These are phyloP conservation scores for Lagenaria siceraria DNA, from an alignment of 306 rosid genomes.

Conservation along the genomic window DNA sequence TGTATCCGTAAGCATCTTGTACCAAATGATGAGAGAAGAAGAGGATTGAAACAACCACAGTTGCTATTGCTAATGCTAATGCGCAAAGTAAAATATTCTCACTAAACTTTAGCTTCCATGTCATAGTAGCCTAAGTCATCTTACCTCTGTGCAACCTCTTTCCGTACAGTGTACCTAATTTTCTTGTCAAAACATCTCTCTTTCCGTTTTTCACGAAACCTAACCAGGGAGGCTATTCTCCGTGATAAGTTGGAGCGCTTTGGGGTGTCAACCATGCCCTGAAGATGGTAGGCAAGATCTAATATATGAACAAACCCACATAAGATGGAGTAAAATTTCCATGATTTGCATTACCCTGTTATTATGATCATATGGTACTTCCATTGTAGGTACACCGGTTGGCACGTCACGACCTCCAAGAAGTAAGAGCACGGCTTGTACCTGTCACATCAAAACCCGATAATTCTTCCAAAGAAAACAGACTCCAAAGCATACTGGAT, in stretches of 20 bases:
- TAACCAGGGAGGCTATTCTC: conserved; percentile 89
- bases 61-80: neutral
- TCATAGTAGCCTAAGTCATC: conserved; percentile 3
- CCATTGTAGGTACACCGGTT: conserved; percentile 40
- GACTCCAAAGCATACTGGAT: neutral
- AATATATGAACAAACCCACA: conserved; percentile 21
- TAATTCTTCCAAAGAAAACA: neutral
- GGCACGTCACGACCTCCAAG: conserved; percentile 70
- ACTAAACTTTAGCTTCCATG: neutral
- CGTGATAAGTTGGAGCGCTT: conserved; percentile 75
- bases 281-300: conserved; percentile 18
- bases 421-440: conserved; percentile 85
- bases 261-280: conserved; percentile 48
- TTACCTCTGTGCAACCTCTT: conserved; percentile 98
- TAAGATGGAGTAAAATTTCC: conserved; percentile 17
- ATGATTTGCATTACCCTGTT: conserved; percentile 45
- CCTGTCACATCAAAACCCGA: conserved; percentile 29
- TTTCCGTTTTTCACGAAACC: conserved; percentile 91
- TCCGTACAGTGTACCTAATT: conserved; percentile 84
- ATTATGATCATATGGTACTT: conserved; percentile 41
- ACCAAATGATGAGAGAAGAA: neutral
- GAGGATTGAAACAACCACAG: neutral
- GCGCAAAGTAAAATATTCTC: neutral
- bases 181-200: conserved; percentile 98
- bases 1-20: neutral